Evolutionary conservation across 768 basidiomycete genomes (phyloP).

Genomic region (Boletales sp.): DNA sequence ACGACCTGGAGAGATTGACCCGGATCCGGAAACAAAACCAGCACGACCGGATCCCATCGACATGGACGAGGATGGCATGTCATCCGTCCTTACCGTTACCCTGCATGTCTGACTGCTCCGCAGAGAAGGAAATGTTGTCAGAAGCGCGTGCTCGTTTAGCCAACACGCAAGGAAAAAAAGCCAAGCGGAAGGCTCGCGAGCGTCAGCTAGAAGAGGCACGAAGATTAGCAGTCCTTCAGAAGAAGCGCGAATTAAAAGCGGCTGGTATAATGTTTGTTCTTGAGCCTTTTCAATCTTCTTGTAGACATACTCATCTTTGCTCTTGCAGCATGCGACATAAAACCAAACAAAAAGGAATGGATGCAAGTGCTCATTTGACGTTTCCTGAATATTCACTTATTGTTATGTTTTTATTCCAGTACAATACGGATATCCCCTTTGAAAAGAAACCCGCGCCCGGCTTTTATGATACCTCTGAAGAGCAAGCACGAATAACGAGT

Average conservation of each 20-base stretch:
- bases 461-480: slow-evolving; percentile 96
- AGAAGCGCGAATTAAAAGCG: slow-evolving; percentile 96
- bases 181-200: slow-evolving; percentile 97
- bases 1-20: slow-evolving; percentile 96
- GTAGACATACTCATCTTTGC: slow-evolving; percentile 1
- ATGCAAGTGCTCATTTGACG: slow-evolving; percentile 49
- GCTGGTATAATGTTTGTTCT: slow-evolving; percentile 88
- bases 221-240: slow-evolving; percentile 90
- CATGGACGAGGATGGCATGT: slow-evolving; percentile 97
- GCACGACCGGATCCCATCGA: slow-evolving; percentile 98
- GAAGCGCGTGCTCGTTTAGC: slow-evolving; percentile 97
- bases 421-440: slow-evolving; percentile 97
- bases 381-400: not conserved
- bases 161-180: slow-evolving; percentile 99
- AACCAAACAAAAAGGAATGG: slow-evolving; percentile 97
- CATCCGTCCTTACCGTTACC: not conserved
- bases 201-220: slow-evolving; percentile 96
- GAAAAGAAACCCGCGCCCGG: slow-evolving; percentile 95
- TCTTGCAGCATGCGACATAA: slow-evolving; percentile 79
- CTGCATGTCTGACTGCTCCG: slow-evolving; percentile 4
- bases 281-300: not conserved
- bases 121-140: slow-evolving; percentile 99
- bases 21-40: slow-evolving; percentile 97
- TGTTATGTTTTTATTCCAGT: slow-evolving; percentile 49
- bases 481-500: slow-evolving; percentile 80